Conservation (phyloP, 2,329 filamentous ascomycete species). For the Arthrobotrys entomopaga region DNA sequence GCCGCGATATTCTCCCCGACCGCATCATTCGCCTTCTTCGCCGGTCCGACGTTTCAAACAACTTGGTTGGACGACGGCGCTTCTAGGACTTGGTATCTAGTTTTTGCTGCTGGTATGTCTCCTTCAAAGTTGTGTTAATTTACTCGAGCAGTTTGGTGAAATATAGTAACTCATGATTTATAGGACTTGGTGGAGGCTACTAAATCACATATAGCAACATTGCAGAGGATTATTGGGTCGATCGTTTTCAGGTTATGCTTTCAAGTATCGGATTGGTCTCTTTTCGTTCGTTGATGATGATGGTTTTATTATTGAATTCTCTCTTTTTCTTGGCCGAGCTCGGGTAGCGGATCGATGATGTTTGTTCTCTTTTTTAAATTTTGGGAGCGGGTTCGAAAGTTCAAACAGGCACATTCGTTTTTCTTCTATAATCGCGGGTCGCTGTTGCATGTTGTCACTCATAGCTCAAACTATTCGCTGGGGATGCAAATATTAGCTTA, state of each 20-base stretch:
- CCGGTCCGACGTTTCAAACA: slow-evolving; percentile 71
- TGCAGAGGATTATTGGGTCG: no score
- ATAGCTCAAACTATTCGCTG: neutral
- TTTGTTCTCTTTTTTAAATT: slow-evolving; percentile 4
- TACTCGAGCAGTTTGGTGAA: neutral
- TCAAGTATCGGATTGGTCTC: neutral
- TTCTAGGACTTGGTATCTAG: slow-evolving; percentile 84
- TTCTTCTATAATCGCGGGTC: neutral
- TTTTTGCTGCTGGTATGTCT: slow-evolving; percentile 76
- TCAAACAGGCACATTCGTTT: neutral
- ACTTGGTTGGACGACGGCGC: slow-evolving; percentile 83
- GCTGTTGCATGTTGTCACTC: neutral
- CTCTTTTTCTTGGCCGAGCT: neutral
- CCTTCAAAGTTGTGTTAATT: no score
- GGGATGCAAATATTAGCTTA: no score
- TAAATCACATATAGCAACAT: neutral
- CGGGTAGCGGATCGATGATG: neutral
- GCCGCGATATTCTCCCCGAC: slow-evolving; percentile 78
- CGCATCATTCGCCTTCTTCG: slow-evolving; percentile 79
- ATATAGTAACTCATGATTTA: slow-evolving; percentile 11
- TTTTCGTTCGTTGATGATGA: slow-evolving; percentile 10
- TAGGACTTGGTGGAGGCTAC: slow-evolving; percentile 35
- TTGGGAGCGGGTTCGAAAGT: neutral
- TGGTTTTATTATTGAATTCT: slow-evolving; percentile 10
- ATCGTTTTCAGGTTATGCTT: no score